Base-by-base conservation (phyloP, 805 yeast genomes). In the Cyberlindnera xylosilytica region DNA sequence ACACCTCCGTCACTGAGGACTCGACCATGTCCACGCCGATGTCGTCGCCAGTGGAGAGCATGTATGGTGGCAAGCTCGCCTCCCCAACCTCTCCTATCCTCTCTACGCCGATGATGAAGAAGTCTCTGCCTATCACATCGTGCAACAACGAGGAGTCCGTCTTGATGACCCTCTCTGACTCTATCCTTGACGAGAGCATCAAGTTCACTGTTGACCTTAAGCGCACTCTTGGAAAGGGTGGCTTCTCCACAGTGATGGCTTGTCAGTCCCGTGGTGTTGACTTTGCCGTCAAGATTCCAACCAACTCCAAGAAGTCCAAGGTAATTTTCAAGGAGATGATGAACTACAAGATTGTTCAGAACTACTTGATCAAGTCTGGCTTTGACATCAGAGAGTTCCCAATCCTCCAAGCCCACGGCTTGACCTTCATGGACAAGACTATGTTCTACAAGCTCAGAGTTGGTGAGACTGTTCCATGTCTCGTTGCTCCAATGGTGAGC, bases 221-320 rank as follows among this genome's bases (percentile, higher is more conserved):
- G 4, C 28, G 31, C 15, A 26, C 37, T 1, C 26, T 55, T 7
- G 60, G 60, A 9, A 40, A 36, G 19, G 60, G 60, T 17, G 38
- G 56, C 1, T 50, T 38, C 36, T 51, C 60, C 5, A 47, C 45
- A 13, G 58, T 55, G 16, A 34, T 46, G 11, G 47, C 40, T 5
- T 44, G 50, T 18, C 12, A 23, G 3, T 13, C 28, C 1, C 29
- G 42, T 17, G 29, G 22, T 3, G 32, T 20, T 4, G 27, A 27
- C 1, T 42, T 44, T 27, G 58, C 60, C 9, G 39, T 54, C 4
- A 56, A 56, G 41, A 41, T 56, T 12, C 58, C 60, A 15, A 39
- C 39, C 8, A 40, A 38, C 11, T 32, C 36, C 3, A 49, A 34
- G 30, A 46, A 40, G 17, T 28, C 42, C 12, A 51, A 46, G 20